Evolutionary conservation across 1,284 basidiomycete genomes (phyloP), one percentile per base, ranked within the genome.

Genomic region (Ustanciosporium gigantosporum): DNA sequence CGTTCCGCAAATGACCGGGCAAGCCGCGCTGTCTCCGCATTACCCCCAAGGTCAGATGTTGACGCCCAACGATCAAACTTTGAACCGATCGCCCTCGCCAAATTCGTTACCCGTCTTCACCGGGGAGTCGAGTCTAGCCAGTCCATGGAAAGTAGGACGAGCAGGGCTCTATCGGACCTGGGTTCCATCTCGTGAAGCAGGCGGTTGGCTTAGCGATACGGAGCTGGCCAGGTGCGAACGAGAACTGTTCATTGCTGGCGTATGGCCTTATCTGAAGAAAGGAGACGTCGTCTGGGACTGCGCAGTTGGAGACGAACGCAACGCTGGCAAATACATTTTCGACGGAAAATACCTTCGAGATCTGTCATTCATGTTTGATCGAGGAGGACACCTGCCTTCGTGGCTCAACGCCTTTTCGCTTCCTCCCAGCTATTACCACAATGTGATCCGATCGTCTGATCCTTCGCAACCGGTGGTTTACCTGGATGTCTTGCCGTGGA

Each of bases 261-360:
- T 73, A 3, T 79, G 79, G 79, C 55, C 60, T 7, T 53, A 74
- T 20, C 53, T 74, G 7, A 60, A 66, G 50, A 58, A 58, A 14
- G 80, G 80, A 1, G 80, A 81, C 47, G 64, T 81, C 36, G 76
- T 80, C 9, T 64, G 68, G 42, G 79, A 81, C 60, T 61, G 66
- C 17, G 79, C 79, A 0, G 51, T 78, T 4, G 72, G 67, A 9
- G 72, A 74, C 31, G 44, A 66, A 34, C 24, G 49, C 27, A 77
- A 75, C 41, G 51, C 60, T 29, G 70, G 74, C 24, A 71, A 74
- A 50, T 65, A 75, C 22, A 50, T 80, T 40, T 80, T 78, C 31
- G 78, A 80, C 47, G 80, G 80, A 8, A 59, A 65, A 8, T 73
- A 62, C 34, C 46, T 77, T 17, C 56, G 66, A 19, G 71, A 80